phyloP scores from a whole-genome alignment of 441 rosid species.

The Jatropha podagrica region DNA sequence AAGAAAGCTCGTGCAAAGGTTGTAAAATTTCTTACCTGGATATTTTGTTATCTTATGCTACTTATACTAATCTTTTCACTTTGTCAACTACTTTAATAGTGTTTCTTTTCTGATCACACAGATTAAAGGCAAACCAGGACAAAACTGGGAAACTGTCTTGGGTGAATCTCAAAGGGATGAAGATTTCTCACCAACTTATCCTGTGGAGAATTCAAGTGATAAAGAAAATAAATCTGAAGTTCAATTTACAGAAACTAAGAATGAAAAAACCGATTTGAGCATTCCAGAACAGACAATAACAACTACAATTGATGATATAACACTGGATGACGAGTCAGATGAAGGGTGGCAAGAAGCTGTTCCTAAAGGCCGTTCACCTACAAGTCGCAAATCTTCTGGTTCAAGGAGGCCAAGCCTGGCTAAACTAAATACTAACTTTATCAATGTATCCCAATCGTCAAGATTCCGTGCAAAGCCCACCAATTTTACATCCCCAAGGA shows the following conservation, averaged over 20 bases:
- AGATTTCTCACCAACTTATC: constrained; percentile 38
- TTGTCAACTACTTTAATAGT: constrained; percentile 22
- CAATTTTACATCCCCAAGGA: constrained; percentile 65
- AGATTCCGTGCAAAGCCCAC: constrained; percentile 66
- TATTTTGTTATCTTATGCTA: not conserved
- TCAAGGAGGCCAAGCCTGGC: constrained; percentile 84
- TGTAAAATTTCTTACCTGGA: constrained; percentile 10
- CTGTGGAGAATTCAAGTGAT: constrained; percentile 36
- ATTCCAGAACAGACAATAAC: constrained; percentile 38
- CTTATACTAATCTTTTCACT: constrained; percentile 1
- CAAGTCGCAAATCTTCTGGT: constrained; percentile 65
- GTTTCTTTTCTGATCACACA: constrained; percentile 35
- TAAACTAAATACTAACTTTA: constrained; percentile 89
- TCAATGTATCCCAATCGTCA: constrained; percentile 65
- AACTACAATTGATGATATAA: constrained; percentile 27
- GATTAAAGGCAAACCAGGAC: constrained; percentile 66
- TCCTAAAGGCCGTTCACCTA: constrained; percentile 63
- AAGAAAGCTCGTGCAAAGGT: constrained; percentile 71
- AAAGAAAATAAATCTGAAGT: constrained; percentile 51
- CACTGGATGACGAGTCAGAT: constrained; percentile 32
- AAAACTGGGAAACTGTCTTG: constrained; percentile 35
- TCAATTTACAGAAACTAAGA: constrained; percentile 46
- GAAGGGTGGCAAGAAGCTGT: constrained; percentile 87
- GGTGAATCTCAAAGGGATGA: constrained; percentile 76
- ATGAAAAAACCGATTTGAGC: constrained; percentile 51